Percentiles rank a stretch among this genome's conserved stretches.
Evolutionary conservation across 1,284 basidiomycete species (phyloP).

Genomic region (Ustilago nuda): DNA sequence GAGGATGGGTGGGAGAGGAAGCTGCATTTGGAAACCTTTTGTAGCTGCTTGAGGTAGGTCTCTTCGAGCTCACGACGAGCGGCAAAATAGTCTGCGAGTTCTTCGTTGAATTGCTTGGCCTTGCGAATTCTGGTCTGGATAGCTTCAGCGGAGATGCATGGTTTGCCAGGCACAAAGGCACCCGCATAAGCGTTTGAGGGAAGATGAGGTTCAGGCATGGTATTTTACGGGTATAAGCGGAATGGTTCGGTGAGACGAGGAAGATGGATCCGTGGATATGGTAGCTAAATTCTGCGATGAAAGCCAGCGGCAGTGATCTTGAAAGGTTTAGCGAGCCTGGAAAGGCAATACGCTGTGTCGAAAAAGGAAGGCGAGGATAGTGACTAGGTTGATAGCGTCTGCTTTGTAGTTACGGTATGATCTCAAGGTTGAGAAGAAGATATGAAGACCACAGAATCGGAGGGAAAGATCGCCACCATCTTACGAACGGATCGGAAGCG

Average conservation of each 20-base stretch:
- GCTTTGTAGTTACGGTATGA: not conserved
- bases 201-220: constrained; percentile 36
- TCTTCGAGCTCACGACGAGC: constrained; percentile 72
- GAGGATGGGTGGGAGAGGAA: constrained; percentile 65
- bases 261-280: not conserved
- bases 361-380: not conserved
- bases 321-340: not conserved
- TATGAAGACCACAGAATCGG: not conserved
- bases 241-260: not conserved
- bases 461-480: not conserved
- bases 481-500: not conserved
- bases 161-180: constrained; percentile 51
- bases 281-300: not conserved
- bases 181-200: constrained; percentile 51
- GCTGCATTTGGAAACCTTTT: constrained; percentile 71
- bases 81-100: constrained; percentile 71
- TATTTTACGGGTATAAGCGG: not conserved
- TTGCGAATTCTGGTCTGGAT: constrained; percentile 55
- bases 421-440: not conserved
- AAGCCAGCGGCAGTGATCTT: not conserved
- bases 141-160: constrained; percentile 35
- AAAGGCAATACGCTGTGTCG: not conserved
- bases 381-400: not conserved
- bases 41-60: constrained; percentile 71
- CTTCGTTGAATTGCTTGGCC: constrained; percentile 62